phyloP scores from a whole-genome alignment of 1,284 basidiomycete species.

The Naganishia sp. region DNA sequence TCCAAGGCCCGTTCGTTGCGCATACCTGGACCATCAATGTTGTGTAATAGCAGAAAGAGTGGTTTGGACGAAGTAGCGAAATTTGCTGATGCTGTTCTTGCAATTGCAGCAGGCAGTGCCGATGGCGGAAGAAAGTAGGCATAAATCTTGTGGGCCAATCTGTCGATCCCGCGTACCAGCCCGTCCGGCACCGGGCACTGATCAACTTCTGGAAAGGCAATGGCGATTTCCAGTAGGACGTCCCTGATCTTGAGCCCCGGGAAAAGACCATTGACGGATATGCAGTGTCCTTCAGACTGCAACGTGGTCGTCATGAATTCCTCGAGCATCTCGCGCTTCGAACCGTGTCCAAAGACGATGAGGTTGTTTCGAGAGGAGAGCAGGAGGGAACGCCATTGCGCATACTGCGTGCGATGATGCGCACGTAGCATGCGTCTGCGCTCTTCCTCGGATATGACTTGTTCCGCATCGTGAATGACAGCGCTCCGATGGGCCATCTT shows the following conservation, averaged over 20 bases:
- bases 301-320: slow-evolving; percentile 65
- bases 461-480: slow-evolving; percentile 35
- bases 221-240: slow-evolving; percentile 66
- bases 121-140: slow-evolving; percentile 59
- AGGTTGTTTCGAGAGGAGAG: slow-evolving; percentile 74
- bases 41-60: slow-evolving; percentile 80
- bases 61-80: slow-evolving; percentile 55
- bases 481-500: slow-evolving; percentile 30
- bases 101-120: slow-evolving; percentile 39
- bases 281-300: slow-evolving; percentile 65
- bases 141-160: slow-evolving; percentile 65
- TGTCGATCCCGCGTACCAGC: slow-evolving; percentile 57
- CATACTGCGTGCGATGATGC: slow-evolving; percentile 57
- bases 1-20: slow-evolving; percentile 61
- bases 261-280: slow-evolving; percentile 77
- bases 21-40: slow-evolving; percentile 74
- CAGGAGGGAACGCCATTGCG: slow-evolving; percentile 69
- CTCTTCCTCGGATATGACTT: slow-evolving; percentile 44
- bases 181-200: slow-evolving; percentile 25
- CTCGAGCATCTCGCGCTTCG: slow-evolving; percentile 74
- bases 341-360: slow-evolving; percentile 81
- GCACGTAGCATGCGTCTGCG: slow-evolving; percentile 44
- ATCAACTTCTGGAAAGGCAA: slow-evolving; percentile 39
- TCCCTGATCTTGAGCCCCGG: slow-evolving; percentile 70
- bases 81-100: slow-evolving; percentile 36